Percentiles rank a stretch among this genome's conserved stretches.
These are phyloP conservation scores for Magnaporthiopsis incrustans DNA, from an alignment of 2,329 filamentous ascomycete species.

Conservation along the genomic window DNA sequence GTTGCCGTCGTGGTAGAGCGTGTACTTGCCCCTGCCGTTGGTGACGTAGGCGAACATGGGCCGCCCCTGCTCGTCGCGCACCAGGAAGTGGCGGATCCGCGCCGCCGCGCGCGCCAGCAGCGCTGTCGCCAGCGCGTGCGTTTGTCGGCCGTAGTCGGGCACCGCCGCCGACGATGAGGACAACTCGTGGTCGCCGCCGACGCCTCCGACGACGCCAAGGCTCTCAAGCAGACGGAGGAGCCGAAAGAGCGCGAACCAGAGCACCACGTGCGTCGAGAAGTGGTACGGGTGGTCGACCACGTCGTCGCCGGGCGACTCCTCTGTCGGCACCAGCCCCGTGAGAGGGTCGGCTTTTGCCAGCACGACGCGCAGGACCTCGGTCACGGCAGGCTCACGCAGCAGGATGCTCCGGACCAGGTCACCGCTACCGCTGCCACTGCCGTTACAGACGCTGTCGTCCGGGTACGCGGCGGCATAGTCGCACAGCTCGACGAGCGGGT, in stretches of 20 bases:
- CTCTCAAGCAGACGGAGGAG: constrained; percentile 5
- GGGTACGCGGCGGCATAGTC: constrained; percentile 11
- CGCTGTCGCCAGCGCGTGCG: neutral
- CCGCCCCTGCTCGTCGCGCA: neutral
- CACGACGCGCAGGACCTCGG: constrained; percentile 10
- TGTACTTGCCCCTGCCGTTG: constrained; percentile 4
- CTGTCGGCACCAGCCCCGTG: constrained; percentile 12
- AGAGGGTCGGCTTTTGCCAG: constrained; percentile 4
- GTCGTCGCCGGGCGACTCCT: constrained; percentile 16
- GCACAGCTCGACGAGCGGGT: constrained; percentile 16
- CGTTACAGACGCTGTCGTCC: neutral
- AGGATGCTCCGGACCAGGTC: constrained; percentile 8
- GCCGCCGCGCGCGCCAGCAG: neutral
- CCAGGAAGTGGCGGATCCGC: neutral
- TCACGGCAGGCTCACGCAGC: constrained; percentile 4
- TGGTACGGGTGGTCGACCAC: constrained; percentile 12
- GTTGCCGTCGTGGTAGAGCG: constrained; percentile 16
- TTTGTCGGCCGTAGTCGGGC: neutral
- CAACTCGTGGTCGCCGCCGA: neutral
- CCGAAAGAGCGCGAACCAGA: constrained; percentile 13
- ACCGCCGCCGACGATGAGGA: no score
- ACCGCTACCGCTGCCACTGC: no score
- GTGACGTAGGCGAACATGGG: constrained; percentile 13
- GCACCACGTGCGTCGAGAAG: constrained; percentile 15
- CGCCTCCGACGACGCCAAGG: neutral